Base-by-base conservation (phyloP, 2,329 filamentous ascomycete genomes). In the Blastomyces parvus region DNA sequence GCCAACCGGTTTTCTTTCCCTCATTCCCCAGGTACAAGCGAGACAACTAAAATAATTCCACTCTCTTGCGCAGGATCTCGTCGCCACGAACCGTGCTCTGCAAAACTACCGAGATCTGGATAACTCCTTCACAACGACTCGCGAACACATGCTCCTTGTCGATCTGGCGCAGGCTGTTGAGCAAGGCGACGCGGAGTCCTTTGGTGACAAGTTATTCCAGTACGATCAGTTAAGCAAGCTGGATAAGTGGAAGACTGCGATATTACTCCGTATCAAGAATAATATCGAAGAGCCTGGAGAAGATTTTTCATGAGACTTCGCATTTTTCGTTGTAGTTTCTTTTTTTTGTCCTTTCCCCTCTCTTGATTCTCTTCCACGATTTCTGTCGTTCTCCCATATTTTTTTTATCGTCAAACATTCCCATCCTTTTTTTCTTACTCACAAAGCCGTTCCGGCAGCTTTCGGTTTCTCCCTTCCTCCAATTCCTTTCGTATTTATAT, bases 191-290 rank as follows among this genome's bases (percentile, higher is more conserved):
- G 87, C 89, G 74, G 91, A 96, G 70, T 81, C 83, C 65, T 97
- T 96, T 71, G 85, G 88, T 27, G 90, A 96, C 72, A 91, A 92
- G 75, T 78, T 94, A 67, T 96, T 89, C 81, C 87, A 93, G 74
- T 97, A 86, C 73, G 91, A 97, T 75, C 90, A 95, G 79, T 82
- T 96, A 79, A 94, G 87, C 79, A 94, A 94, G 81, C 79, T 97
- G 72, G 92, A 97, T 74, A 94, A 93, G 80, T 97, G 93, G 93
- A 96, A 97, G 88, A 96, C 90, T 60, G 90, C 88, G 40, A 80
- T 96, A 64, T 77, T 96, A 66, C 79, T 96, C 72, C 84, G 86
- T 69, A 83, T 97, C 71, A 97, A 97, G 86, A 87, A 87, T 70
- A 82, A 82, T 62, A 95, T 96, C 70, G 88, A 93, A 78, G 83